Evolutionary conservation across 2,329 filamentous ascomycete genomes (phyloP).

Genomic region (Furcasterigmium sp.): DNA sequence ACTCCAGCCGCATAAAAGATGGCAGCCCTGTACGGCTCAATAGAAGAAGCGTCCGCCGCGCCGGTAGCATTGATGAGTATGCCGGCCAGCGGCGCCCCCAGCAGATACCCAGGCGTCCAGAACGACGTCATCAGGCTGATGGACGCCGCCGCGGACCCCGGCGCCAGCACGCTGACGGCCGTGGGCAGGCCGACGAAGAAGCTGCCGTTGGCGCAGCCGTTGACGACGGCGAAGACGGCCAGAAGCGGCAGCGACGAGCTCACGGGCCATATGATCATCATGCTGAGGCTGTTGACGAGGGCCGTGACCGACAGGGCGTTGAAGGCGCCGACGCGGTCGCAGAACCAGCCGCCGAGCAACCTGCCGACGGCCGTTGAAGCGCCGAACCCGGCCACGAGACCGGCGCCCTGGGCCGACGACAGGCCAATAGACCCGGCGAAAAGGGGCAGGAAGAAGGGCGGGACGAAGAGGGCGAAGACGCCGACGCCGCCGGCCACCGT

Average conservation of each 20-base stretch:
- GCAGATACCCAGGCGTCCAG: conserved; percentile 6
- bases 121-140: conserved; percentile 4
- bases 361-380: background rate
- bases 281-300: conserved; percentile 1
- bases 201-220: conserved; percentile 25
- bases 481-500: background rate
- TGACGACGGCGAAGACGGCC: conserved; percentile 21
- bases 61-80: conserved; percentile 6
- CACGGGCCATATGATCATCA: conserved; percentile 3
- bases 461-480: conserved; percentile 17
- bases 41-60: conserved; percentile 1
- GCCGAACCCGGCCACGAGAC: background rate
- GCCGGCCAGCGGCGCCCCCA: conserved; percentile 5
- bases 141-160: conserved; percentile 2
- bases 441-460: conserved; percentile 18
- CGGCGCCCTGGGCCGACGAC: conserved; percentile 4
- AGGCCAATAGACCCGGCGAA: conserved; percentile 18
- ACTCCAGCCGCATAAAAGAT: conserved; percentile 6
- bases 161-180: conserved; percentile 14
- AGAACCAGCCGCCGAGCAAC: background rate
- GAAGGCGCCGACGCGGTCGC: conserved; percentile 2
- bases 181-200: conserved; percentile 25
- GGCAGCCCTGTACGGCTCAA: conserved; percentile 4
- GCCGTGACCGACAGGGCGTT: conserved; percentile 2
- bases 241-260: background rate